A percentile compares a stretch with the other conserved stretches of the same genome.
phyloP scores from a whole-genome alignment of 2,329 filamentous ascomycete genomes.

The Cladophialophora chaetospira region DNA sequence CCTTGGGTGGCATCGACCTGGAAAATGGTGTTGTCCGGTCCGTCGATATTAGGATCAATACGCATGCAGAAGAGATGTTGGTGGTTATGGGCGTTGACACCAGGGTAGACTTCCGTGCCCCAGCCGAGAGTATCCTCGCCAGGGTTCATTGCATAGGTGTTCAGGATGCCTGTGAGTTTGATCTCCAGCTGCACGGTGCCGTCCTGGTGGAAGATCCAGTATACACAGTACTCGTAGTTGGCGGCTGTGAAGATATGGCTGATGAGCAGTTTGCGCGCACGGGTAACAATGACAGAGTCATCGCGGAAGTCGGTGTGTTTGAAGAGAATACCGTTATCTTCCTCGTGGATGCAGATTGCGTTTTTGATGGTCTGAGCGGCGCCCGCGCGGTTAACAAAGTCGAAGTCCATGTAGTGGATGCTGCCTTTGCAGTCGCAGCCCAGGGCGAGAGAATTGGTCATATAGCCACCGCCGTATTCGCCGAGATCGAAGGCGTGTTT shows the following conservation, averaged over 20 bases:
- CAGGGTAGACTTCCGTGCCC: slow-evolving; percentile 88
- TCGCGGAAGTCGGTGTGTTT: slow-evolving; percentile 95
- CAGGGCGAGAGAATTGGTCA: slow-evolving; percentile 51
- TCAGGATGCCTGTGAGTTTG: slow-evolving; percentile 87
- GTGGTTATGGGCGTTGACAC: slow-evolving; percentile 93
- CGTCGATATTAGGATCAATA: slow-evolving; percentile 84
- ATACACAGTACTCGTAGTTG: slow-evolving; percentile 88
- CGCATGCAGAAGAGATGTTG: slow-evolving; percentile 93
- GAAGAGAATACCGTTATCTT: slow-evolving; percentile 88
- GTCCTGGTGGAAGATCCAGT: slow-evolving; percentile 92
- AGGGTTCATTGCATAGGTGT: slow-evolving; percentile 80
- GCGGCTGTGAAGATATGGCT: slow-evolving; percentile 93
- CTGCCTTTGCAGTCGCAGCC: slow-evolving; percentile 73
- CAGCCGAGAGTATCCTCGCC: slow-evolving; percentile 82
- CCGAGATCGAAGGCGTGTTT: slow-evolving; percentile 53
- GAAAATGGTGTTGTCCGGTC: slow-evolving; percentile 80
- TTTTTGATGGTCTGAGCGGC: slow-evolving; percentile 83
- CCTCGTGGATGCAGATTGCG: slow-evolving; percentile 92
- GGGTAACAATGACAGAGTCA: slow-evolving; percentile 80
- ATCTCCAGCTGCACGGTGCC: slow-evolving; percentile 90
- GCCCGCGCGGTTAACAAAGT: slow-evolving; percentile 66
- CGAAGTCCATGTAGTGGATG: slow-evolving; percentile 88
- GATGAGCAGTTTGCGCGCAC: slow-evolving; percentile 80
- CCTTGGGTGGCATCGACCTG: slow-evolving; percentile 74
- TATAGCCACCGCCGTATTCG: slow-evolving; percentile 52